Evolutionary conservation across 345 rosid species (phyloP), one percentile per base, ranked within the genome.

Genomic region (Fremontodendron californicum): DNA sequence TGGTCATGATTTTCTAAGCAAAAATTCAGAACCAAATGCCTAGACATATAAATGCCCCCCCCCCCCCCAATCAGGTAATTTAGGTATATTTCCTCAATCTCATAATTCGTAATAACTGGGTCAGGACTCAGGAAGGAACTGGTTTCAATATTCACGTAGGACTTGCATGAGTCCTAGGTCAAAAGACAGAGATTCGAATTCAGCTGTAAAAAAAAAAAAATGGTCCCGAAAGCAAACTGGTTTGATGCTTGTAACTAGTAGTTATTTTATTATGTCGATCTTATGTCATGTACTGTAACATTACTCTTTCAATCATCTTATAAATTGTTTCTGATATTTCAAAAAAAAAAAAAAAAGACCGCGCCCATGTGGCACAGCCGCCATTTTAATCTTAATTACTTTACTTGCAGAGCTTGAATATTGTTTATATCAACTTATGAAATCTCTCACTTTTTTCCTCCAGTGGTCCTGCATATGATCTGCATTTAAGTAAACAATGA

Each of bases 151-250:
- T 31, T 71, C 74, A 71, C 60, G 27, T 49, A 60, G 54, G 27
- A 33, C 13, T 49, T 71, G 45, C 61, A 71, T 51, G 61, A 71
- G 27, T 49, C 45, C 42, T 62, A 13, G 64, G 58, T 70, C 10
- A 1, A 27, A 48, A 48, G 18, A 49, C 42, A 29, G 16, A 9
- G 75, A 46, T 40, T 66, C 33, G 33, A 4, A 2, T 31, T 48
- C 13, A 48, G 61, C 60, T 71, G 62, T 71, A 51, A 51, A 21
- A 71, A 60, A 60, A 62, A 69, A 48, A 68, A 48, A 70, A 51
- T 51, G 4, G 45, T 11, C 27, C 42, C 16, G n/a, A 42, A 40
- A 35, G 51, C 33, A 19, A 15, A 13, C 75, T 51, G 13, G 61
- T 71, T 71, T 71, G 46, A 25, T 70, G 74, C 45, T 15, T 45